Evolutionary conservation across 352 stramenopile genomes (phyloP).

Genomic region (Phytophthora parvispora): DNA sequence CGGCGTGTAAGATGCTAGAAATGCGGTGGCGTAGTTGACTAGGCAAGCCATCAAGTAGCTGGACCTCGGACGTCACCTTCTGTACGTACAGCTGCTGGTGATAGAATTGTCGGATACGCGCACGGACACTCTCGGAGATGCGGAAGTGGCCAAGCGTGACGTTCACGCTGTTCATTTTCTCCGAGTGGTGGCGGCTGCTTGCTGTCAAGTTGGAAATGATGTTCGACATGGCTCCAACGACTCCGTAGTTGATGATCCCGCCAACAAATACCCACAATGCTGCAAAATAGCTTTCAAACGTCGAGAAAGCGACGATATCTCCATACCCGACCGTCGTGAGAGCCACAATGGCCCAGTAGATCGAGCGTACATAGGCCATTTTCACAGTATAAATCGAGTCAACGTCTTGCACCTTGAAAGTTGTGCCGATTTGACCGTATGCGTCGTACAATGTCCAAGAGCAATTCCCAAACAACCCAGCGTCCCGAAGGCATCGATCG

Average conservation of each 20-base stretch:
- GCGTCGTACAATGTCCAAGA: conserved; percentile 81
- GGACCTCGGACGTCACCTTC: conserved; percentile 73
- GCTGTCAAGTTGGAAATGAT: conserved; percentile 82
- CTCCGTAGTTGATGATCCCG: conserved; percentile 82
- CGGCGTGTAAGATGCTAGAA: conserved; percentile 74
- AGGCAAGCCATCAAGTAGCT: conserved; percentile 65
- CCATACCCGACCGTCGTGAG: conserved; percentile 85
- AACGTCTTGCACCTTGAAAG: conserved; percentile 44
- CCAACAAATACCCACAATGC: conserved; percentile 75
- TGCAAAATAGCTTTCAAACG: conserved; percentile 73
- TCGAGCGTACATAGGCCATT: conserved; percentile 75
- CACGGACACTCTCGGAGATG: conserved; percentile 66
- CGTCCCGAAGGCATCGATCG: conserved; percentile 53
- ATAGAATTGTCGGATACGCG: conserved; percentile 78
- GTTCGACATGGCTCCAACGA: conserved; percentile 82
- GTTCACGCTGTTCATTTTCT: conserved; percentile 80
- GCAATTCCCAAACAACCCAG: conserved; percentile 65
- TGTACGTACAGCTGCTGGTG: conserved; percentile 84
- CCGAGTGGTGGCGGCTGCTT: conserved; percentile 61
- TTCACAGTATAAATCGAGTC: conserved; percentile 56
- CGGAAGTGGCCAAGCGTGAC: conserved; percentile 68
- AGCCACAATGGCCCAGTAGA: conserved; percentile 83
- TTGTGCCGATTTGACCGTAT: conserved; percentile 67
- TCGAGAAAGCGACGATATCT: conserved; percentile 83
- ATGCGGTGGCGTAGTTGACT: conserved; percentile 73